A percentile compares a stretch with the other conserved stretches of the same genome.
Conservation (phyloP, 2,329 filamentous ascomycete species). For the Calonectria pseudoreteaudii region DNA sequence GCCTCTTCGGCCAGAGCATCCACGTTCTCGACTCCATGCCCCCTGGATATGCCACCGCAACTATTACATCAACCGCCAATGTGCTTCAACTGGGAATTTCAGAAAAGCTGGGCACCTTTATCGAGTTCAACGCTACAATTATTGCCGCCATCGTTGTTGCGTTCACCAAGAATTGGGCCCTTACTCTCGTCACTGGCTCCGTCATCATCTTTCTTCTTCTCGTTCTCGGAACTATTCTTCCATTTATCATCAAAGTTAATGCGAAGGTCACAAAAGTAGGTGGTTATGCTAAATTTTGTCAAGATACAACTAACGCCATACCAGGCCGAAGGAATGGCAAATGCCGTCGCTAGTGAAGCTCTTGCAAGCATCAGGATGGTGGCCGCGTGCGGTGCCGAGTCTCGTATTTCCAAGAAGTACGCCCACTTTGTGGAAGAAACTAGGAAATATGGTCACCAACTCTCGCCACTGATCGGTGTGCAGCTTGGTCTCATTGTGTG, state of each 20-base stretch:
- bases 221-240: constrained; percentile 61
- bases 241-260: constrained; percentile 67
- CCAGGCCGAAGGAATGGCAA: constrained; percentile 66
- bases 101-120: constrained; percentile 69
- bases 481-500: constrained; percentile 64
- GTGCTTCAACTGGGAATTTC: constrained; percentile 74
- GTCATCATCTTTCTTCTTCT: constrained; percentile 67
- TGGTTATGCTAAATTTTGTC: background rate
- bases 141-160: constrained; percentile 65
- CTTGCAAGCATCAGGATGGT: constrained; percentile 72
- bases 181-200: constrained; percentile 69
- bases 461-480: constrained; percentile 61
- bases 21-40: constrained; percentile 76
- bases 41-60: constrained; percentile 69
- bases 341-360: constrained; percentile 70
- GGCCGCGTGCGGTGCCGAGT: constrained; percentile 71
- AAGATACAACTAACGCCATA: constrained; percentile 14
- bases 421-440: constrained; percentile 66
- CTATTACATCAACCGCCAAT: constrained; percentile 74
- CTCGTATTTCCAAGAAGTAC: constrained; percentile 65
- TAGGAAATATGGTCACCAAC: constrained; percentile 59
- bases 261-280: constrained; percentile 55
- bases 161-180: constrained; percentile 68
- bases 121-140: constrained; percentile 67
- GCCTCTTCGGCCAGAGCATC: constrained; percentile 74